Evolutionary conservation across 2,329 filamentous ascomycete species (phyloP).

Genomic region (Colletotrichum siamense): DNA sequence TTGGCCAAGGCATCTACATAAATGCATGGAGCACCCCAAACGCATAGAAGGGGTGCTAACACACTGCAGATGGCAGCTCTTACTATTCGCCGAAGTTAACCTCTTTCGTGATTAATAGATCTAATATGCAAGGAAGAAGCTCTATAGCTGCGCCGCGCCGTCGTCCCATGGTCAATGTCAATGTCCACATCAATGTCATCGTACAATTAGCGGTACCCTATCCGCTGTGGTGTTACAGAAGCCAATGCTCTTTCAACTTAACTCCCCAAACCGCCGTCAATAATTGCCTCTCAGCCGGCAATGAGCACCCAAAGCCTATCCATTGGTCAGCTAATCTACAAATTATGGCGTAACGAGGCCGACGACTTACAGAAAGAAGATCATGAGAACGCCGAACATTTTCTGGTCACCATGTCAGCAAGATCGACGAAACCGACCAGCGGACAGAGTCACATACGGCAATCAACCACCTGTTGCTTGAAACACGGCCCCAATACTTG

Average conservation of each 20-base stretch:
- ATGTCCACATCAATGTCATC: constrained; percentile 3
- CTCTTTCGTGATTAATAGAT: constrained; percentile 20
- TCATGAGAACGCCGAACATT: constrained; percentile 92
- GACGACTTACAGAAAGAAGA: constrained; percentile 73
- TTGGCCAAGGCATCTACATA: not conserved
- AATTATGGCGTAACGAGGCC: constrained; percentile 13
- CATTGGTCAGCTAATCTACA: not conserved
- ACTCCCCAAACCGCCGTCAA: not conserved
- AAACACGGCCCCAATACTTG: constrained; percentile 96
- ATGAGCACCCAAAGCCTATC: constrained; percentile 71
- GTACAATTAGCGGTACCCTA: constrained; percentile 1
- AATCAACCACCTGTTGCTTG: constrained; percentile 93
- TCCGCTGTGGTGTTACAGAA: constrained; percentile 19
- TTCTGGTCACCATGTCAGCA: constrained; percentile 31
- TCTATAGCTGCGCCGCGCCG: constrained; percentile 7
- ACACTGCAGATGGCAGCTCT: not conserved
- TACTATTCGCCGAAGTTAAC: constrained; percentile 6
- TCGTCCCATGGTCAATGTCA: not conserved
- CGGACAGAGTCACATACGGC: constrained; percentile 44
- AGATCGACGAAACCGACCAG: not conserved
- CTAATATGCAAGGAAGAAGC: constrained; percentile 15
- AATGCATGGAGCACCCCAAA: not conserved
- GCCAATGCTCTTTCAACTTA: not conserved
- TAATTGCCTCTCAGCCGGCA: constrained; percentile 45
- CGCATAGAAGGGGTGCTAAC: not conserved